These are phyloP conservation scores for Crassisporium funariophilum DNA, from an alignment of 768 basidiomycete genomes.

Conservation along the genomic window DNA sequence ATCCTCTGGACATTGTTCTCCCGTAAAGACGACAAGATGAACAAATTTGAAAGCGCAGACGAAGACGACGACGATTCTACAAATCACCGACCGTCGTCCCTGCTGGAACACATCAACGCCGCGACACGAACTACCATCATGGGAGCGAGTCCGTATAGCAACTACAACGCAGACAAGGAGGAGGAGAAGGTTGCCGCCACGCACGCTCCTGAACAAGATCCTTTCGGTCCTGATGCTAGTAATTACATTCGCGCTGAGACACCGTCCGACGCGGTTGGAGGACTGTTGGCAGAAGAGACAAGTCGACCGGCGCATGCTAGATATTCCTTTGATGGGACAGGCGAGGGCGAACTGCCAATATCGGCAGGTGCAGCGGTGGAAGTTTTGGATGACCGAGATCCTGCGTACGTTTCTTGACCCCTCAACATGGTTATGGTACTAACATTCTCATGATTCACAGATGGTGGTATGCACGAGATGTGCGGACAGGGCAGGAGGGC, in stretches of 20 bases:
- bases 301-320: conserved; percentile 79
- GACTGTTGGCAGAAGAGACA: conserved; percentile 62
- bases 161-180: conserved; percentile 54
- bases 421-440: conserved; percentile 16
- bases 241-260: conserved; percentile 82
- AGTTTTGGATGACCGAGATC: conserved; percentile 78
- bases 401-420: conserved; percentile 54
- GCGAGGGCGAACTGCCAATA: conserved; percentile 77
- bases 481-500: conserved; percentile 78
- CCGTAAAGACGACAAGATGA: conserved; percentile 71
- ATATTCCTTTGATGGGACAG: conserved; percentile 79
- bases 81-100: conserved; percentile 81
- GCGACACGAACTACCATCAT: conserved; percentile 85
- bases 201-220: conserved; percentile 48
- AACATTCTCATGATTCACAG: conserved; percentile 37
- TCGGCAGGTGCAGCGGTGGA: conserved; percentile 71
- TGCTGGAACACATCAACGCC: conserved; percentile 89
- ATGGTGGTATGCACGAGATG: conserved; percentile 94
- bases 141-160: conserved; percentile 47
- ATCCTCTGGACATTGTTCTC: conserved; percentile 90
- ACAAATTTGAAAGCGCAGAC: conserved; percentile 63
- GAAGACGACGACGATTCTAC: conserved; percentile 77
- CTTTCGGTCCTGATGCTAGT: conserved; percentile 73
- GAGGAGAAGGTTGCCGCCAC: conserved; percentile 43
- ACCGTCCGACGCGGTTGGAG: conserved; percentile 73